phyloP scores from a whole-genome alignment of 2,329 filamentous ascomycete genomes.

The Colletotrichum chrysophilum region DNA sequence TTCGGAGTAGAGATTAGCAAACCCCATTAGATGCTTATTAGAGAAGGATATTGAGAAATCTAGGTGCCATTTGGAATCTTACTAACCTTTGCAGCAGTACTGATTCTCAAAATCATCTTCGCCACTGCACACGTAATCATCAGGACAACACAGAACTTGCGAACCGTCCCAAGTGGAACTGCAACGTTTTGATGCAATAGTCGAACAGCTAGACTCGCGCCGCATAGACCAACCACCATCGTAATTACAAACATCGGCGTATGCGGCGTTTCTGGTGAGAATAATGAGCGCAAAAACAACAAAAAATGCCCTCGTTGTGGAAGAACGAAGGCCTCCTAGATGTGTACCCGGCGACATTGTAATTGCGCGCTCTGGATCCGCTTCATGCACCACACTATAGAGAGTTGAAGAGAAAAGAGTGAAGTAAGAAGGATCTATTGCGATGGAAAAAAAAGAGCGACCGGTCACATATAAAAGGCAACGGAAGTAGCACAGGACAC shows the following conservation, averaged over 20 bases:
- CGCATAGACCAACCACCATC: neutral
- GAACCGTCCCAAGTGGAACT: neutral
- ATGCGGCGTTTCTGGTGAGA: accelerated
- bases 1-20: neutral
- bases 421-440: accelerated
- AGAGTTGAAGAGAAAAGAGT: neutral
- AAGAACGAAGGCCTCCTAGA: neutral
- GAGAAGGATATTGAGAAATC: neutral
- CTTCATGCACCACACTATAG: neutral
- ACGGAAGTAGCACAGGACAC: neutral
- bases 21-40: accelerated
- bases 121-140: neutral
- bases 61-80: neutral
- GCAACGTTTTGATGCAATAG: neutral
- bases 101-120: neutral
- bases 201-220: neutral
- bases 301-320: neutral
- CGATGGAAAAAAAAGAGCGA: neutral
- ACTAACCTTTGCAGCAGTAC: neutral
- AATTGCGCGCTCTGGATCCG: neutral
- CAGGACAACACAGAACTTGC: neutral
- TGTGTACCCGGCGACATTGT: neutral
- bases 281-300: neutral
- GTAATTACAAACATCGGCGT: neutral
- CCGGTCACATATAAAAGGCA: neutral